Base-by-base conservation (phyloP, 2,329 filamentous ascomycete species). In the Blastomyces gilchristii region DNA sequence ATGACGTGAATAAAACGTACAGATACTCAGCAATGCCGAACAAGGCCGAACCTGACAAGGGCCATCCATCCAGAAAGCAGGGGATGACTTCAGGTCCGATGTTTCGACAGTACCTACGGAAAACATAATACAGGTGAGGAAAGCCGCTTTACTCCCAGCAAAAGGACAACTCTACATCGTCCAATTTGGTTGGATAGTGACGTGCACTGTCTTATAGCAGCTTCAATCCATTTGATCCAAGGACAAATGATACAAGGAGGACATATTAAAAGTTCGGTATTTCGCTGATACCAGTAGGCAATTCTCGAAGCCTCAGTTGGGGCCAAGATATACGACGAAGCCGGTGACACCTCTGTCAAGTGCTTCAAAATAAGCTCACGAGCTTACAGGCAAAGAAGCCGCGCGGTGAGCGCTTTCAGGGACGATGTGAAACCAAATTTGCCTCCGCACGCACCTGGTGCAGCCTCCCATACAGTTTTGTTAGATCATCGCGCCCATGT, bases 371-470 rank as follows among this genome's bases (percentile, higher is more conserved):
- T 22, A 69, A 71, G 34, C 65, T 76, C 45, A 67, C 4, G 65
- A 66, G 22, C 61, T 76, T 1, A 72, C 72, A 1, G 74, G 74
- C 31, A 72, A 72, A 62, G 72, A 75, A 60, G 71, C 69, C 11
- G 70, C 69, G 0, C 65, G 76, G 3, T 74, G 73, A 63, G 69
- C 71, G 28, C 62, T 74, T 18, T 75, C 74, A 7, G 72, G 74
- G 1, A 77, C 74, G n/a, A 74, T 75, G 73, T 73, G 73, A n/a
- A 77, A 77, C 63, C 73, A 76, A 66, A 70, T 77, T 54, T 70
- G 70, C 41, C 54, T 76, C 16, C 71, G 74, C 0, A 68, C 69
- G 3, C 71, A 73, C 63, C 67, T 77, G 5, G 63, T 63, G 16
- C 70, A 72, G 45, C 73, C 74, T 1, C 74, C 74, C 71, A 76